These are phyloP conservation scores for Knoxdaviesia capensis DNA, from an alignment of 2,329 filamentous ascomycete genomes.

Conservation along the genomic window DNA sequence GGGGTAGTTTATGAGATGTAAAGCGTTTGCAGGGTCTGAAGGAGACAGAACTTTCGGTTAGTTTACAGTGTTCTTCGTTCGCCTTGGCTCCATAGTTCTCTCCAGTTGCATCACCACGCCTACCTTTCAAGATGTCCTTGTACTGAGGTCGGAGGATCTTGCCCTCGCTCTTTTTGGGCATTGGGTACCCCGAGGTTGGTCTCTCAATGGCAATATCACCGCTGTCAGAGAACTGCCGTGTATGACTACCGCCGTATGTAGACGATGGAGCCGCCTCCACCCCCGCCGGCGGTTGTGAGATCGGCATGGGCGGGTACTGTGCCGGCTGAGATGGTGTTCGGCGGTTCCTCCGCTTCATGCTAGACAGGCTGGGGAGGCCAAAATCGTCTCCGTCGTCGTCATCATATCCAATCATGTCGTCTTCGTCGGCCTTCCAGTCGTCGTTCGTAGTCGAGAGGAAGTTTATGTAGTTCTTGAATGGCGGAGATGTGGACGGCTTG, in stretches of 20 bases:
- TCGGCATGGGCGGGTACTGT: too few relatives aligned
- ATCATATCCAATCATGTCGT: slow-evolving; percentile 60
- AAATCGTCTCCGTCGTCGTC: slow-evolving; percentile 92
- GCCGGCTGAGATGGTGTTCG: slow-evolving; percentile 17
- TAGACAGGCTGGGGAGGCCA: slow-evolving; percentile 78
- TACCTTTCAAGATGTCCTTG: slow-evolving; percentile 75
- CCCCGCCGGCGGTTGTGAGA: too few relatives aligned
- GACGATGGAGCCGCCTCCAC: slow-evolving; percentile 12
- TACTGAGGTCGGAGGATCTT: slow-evolving; percentile 96
- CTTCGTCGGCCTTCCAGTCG: slow-evolving; percentile 61
- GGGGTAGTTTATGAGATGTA: slow-evolving; percentile 85
- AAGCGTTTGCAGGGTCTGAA: slow-evolving; percentile 66
- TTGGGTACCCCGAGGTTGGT: slow-evolving; percentile 63
- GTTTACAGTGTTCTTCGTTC: background rate
- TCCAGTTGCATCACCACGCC: slow-evolving; percentile 2
- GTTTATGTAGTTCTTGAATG: slow-evolving; percentile 56
- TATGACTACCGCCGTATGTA: slow-evolving; percentile 10
- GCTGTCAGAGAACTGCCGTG: slow-evolving; percentile 58
- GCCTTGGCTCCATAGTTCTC: background rate
- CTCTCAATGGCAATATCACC: slow-evolving; percentile 88
- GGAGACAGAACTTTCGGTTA: slow-evolving; percentile 5
- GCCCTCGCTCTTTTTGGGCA: slow-evolving; percentile 73
- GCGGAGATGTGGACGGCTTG: slow-evolving; percentile 28
- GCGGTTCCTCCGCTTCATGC: slow-evolving; percentile 58
- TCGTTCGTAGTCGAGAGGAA: slow-evolving; percentile 67